Evolutionary conservation across 345 rosid species (phyloP).

Genomic region (Limnanthes douglasii): DNA sequence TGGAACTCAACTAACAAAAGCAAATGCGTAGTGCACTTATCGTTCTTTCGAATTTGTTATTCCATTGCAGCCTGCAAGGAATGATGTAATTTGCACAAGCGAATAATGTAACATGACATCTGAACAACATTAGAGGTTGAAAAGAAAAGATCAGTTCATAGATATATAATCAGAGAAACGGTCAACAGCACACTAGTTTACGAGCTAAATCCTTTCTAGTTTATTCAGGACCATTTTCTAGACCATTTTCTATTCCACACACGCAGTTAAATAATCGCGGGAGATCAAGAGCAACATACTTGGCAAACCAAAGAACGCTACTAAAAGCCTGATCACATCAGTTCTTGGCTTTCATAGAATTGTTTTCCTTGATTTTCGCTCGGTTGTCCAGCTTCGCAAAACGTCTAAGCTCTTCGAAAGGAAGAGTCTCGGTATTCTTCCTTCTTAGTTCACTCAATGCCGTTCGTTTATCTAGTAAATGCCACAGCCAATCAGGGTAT

Average conservation of each 20-base stretch:
- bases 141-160: too few relatives aligned
- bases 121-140: too few relatives aligned
- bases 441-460: constrained; percentile 71
- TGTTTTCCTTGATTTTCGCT: constrained; percentile 70
- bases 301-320: constrained; percentile 10
- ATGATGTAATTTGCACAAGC: too few relatives aligned
- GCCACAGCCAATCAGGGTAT: constrained; percentile 86
- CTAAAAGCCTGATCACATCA: constrained; percentile 11
- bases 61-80: too few relatives aligned
- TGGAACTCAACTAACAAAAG: too few relatives aligned
- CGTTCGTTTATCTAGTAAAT: constrained; percentile 53
- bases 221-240: constrained; percentile 6
- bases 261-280: constrained; percentile 12
- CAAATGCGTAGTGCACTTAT: too few relatives aligned
- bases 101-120: too few relatives aligned
- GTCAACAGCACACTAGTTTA: too few relatives aligned
- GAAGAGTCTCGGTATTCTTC: constrained; percentile 47
- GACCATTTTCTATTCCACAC: constrained; percentile 9
- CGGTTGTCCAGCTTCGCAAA: constrained; percentile 84
- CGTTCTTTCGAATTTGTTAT: too few relatives aligned
- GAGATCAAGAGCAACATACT: constrained; percentile 6
- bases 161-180: too few relatives aligned
- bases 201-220: constrained; percentile 4
- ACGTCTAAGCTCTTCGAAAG: constrained; percentile 63
- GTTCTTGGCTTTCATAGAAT: constrained; percentile 74